These are phyloP conservation scores for Huntiella bhutanensis DNA, from an alignment of 2,329 filamentous ascomycete species.

Conservation along the genomic window DNA sequence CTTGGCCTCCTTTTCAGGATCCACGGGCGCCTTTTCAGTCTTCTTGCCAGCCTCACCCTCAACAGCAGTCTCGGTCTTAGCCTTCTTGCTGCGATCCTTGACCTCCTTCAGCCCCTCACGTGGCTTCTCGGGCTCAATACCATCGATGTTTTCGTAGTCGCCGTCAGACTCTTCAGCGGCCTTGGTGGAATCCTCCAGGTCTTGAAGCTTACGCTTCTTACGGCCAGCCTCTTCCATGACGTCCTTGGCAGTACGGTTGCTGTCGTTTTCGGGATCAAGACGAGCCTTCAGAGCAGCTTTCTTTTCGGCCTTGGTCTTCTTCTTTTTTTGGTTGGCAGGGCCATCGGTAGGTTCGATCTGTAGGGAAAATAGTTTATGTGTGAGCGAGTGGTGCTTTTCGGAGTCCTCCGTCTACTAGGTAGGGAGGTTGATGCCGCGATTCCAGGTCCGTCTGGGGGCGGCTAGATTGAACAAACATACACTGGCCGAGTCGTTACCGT, in stretches of 20 bases:
- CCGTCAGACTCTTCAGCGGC: constrained; percentile 21
- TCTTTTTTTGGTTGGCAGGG: constrained; percentile 40
- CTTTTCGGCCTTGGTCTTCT: constrained; percentile 83
- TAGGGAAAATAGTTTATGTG: constrained; percentile 6
- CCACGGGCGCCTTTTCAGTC: constrained; percentile 17
- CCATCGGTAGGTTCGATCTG: constrained; percentile 67
- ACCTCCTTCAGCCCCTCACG: constrained; percentile 43
- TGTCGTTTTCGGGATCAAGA: constrained; percentile 69
- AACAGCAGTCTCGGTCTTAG: constrained; percentile 10
- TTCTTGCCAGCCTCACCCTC: constrained; percentile 25
- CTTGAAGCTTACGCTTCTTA: constrained; percentile 61
- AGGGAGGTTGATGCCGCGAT: not conserved
- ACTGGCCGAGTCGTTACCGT: constrained; percentile 65
- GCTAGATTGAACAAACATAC: constrained; percentile 4
- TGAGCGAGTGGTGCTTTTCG: not conserved
- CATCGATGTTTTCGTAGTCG: constrained; percentile 29
- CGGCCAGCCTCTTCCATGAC: constrained; percentile 63
- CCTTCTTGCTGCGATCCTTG: constrained; percentile 33
- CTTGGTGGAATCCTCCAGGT: constrained; percentile 25
- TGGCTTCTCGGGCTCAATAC: constrained; percentile 41
- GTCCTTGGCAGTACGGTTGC: constrained; percentile 71
- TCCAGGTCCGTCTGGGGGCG: not conserved
- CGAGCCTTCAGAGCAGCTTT: constrained; percentile 70
- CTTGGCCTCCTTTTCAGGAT: constrained; percentile 31
- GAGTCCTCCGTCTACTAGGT: not conserved